Evolutionary conservation across 2,329 filamentous ascomycete genomes (phyloP).

Genomic region (Aspergillus carbonarius): DNA sequence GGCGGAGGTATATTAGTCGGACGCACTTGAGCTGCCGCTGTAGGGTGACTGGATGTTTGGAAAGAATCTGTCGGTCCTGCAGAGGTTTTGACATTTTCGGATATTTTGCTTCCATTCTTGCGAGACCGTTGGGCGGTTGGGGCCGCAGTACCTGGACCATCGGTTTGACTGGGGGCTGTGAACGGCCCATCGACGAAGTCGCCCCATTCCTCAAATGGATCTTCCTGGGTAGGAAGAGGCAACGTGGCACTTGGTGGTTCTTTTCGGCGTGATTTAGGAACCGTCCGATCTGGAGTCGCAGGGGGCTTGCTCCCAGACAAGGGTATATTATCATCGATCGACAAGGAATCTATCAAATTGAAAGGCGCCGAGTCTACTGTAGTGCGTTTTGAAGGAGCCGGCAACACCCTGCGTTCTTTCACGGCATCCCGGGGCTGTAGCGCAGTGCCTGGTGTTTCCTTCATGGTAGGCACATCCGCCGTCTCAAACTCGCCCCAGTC

Average conservation of each 20-base stretch:
- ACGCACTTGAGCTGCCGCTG: conserved; percentile 44
- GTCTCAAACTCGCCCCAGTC: conserved; percentile 50
- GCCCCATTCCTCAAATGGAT: conserved; percentile 46
- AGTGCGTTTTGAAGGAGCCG: background rate
- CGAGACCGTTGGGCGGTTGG: background rate
- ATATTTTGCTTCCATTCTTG: background rate
- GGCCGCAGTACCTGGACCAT: conserved; percentile 9
- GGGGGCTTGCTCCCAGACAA: conserved; percentile 6
- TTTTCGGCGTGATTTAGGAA: conserved; percentile 14
- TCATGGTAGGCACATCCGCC: conserved; percentile 26
- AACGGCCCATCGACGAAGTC: conserved; percentile 49
- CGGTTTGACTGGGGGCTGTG: conserved; percentile 9
- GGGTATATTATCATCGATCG: conserved; percentile 25
- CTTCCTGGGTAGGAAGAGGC: conserved; percentile 19
- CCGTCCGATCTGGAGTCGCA: conserved; percentile 1
- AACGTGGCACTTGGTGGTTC: conserved; percentile 9
- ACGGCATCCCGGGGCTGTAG: background rate
- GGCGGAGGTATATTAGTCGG: conserved; percentile 89
- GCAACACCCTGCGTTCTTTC: background rate
- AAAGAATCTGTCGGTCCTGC: background rate
- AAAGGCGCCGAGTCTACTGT: conserved; percentile 4
- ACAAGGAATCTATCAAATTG: conserved; percentile 27
- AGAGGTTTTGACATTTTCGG: background rate
- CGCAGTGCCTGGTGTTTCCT: conserved; percentile 2
- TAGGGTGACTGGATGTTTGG: background rate